These are phyloP conservation scores for Linderina pennispora DNA, from an alignment of 192 early-diverging fungal genomes.

Conservation along the genomic window DNA sequence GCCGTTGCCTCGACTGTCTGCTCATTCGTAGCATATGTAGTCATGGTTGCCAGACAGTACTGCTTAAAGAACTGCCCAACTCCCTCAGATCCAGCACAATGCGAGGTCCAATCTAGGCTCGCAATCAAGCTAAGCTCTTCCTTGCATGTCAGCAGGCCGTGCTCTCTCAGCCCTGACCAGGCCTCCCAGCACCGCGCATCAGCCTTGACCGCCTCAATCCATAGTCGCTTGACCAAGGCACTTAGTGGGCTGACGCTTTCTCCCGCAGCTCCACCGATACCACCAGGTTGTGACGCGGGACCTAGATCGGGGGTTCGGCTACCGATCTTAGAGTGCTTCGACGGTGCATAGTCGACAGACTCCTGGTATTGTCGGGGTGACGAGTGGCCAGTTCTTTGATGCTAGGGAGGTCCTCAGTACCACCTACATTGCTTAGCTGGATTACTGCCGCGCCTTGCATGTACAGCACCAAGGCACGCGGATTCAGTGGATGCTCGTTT, in stretches of 20 bases:
- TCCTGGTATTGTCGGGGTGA: conserved; percentile 2
- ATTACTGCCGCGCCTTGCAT: conserved; percentile 46
- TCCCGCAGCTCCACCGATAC: too few species aligned
- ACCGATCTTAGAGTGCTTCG: too few species aligned
- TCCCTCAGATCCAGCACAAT: conserved; percentile 17
- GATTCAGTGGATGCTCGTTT: conserved; percentile 16
- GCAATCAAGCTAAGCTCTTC: conserved; percentile 25
- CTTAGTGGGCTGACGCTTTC: too few species aligned
- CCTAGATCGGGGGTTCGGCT: too few species aligned
- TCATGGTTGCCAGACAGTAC: conserved; percentile 40
- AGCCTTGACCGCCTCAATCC: conserved; percentile 15
- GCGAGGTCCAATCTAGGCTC: conserved; percentile 21
- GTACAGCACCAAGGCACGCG: conserved; percentile 32
- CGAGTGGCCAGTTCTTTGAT: conserved; percentile 23
- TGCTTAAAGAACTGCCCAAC: conserved; percentile 26
- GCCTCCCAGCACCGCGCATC: conserved; percentile 49
- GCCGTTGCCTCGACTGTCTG: conserved; percentile 13
- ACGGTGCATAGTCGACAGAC: too few species aligned
- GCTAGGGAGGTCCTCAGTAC: conserved; percentile 27
- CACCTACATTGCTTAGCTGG: conserved; percentile 38
- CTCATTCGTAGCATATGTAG: conserved; percentile 16
- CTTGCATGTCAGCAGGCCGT: conserved; percentile 29
- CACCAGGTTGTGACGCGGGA: too few species aligned
- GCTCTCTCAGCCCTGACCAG: conserved; percentile 39
- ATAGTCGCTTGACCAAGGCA: conserved; percentile 21